phyloP scores from a whole-genome alignment of 768 basidiomycete species.

The Paxillus rubicundulus region DNA sequence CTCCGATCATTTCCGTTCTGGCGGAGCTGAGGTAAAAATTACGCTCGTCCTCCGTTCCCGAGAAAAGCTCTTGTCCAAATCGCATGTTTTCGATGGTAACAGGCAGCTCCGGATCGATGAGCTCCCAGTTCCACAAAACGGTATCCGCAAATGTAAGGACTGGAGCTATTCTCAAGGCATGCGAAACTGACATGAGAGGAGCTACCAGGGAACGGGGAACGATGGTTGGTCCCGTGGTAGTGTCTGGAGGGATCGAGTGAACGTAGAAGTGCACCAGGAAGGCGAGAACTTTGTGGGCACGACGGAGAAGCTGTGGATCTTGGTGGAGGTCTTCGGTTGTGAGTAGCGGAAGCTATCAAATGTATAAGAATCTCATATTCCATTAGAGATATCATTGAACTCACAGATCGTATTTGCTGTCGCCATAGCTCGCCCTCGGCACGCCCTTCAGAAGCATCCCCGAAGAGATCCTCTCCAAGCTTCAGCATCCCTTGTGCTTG shows the following conservation, averaged over 20 bases:
- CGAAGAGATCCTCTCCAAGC: conserved; percentile 55
- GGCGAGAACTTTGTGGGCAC: conserved; percentile 86
- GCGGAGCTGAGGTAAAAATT: conserved; percentile 88
- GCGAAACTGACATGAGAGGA: conserved; percentile 76
- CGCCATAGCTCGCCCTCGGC: conserved; percentile 69
- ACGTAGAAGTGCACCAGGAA: conserved; percentile 90
- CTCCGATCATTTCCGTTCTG: conserved; percentile 79
- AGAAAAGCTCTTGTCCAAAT: conserved; percentile 66
- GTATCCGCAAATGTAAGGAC: conserved; percentile 95
- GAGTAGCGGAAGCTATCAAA: conserved; percentile 67
- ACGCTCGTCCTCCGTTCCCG: conserved; percentile 78
- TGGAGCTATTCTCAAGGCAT: conserved; percentile 80
- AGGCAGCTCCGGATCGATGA: conserved; percentile 54
- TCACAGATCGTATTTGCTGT: conserved; percentile 55
- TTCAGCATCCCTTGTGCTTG: conserved; percentile 53
- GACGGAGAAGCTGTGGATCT: conserved; percentile 64
- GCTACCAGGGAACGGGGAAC: conserved; percentile 77
- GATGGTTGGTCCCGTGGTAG: conserved; percentile 39
- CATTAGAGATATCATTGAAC: conserved; percentile 26
- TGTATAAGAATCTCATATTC: conserved; percentile 12
- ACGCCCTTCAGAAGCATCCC: conserved; percentile 46
- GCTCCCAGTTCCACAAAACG: conserved; percentile 89
- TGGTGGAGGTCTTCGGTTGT: conserved; percentile 49
- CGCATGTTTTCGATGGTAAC: conserved; percentile 72
- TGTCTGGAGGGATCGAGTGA: conserved; percentile 63